Base-by-base conservation (phyloP, 176 grass and related monocot genomes). In the Echinochloa phyllopogon region DNA sequence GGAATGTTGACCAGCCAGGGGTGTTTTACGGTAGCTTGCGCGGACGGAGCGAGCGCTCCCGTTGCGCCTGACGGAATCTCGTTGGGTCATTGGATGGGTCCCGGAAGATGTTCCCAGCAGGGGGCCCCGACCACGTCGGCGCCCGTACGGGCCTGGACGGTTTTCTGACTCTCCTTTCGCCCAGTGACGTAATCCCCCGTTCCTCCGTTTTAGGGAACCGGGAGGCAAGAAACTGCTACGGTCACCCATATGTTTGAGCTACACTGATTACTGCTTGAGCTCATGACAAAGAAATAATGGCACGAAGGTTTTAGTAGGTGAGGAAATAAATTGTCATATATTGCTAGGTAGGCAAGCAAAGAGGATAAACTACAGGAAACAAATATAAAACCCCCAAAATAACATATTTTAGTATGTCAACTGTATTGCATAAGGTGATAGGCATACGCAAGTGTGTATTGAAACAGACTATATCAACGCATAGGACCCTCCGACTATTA, bases 81-180 rank as follows among this genome's bases (percentile, higher is more conserved):
- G 2, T 7, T 18, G 13, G 33, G 48, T 45, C 8, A 0, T 7
- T 18, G 13, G 33, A 33, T 45, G 29, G 29, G 29, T 45, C 17
- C 43, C 8, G 4, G 43, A 10, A 0, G 41, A n/a, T 18, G 21
- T 50, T 48, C 45, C 39, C 17, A 24, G 33, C 9, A 18, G 10
- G 10, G 57, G 3, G 7, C 7, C 60, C 11, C 29, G 8, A 0
- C 62, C 45, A 43, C 75, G 40, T 55, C 47, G 45, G 71, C 82
- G 38, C 27, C 44, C n/a, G 48, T 11, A 29, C 65, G 72, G 72
- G 61, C 49, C 72, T 44, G 18, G 66, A 80, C 29, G 65, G 65
- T 63, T 86, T 6, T 2, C 29, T 33, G 29, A 33, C 29, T 33
- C 55, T 6, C 21, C 15, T 51, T 20, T 52, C 18, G 40, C 29